Evolutionary conservation across 2,329 filamentous ascomycete species (phyloP).

Genomic region (Hypoxylon sp.): DNA sequence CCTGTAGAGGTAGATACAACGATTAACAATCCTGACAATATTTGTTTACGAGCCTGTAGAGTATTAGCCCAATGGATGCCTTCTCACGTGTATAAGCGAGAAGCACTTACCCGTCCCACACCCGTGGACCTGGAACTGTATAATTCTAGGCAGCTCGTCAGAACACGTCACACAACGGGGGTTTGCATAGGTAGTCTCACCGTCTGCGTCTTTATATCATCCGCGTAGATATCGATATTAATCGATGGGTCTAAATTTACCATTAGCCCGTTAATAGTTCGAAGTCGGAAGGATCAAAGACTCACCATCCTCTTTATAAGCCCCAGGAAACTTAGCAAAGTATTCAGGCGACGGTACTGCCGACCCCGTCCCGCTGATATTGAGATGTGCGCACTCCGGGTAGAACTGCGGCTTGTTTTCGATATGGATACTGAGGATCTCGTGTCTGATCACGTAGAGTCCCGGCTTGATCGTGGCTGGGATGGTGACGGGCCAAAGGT

Average conservation of each 20-base stretch:
- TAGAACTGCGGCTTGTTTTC: conserved; percentile 57
- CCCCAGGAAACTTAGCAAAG: conserved; percentile 49
- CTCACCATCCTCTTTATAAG: conserved; percentile 48
- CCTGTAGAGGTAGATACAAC: background rate
- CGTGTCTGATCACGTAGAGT: conserved; percentile 61
- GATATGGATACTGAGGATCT: conserved; percentile 61
- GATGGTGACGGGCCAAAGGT: conserved; percentile 56
- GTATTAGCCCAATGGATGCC: conserved; percentile 2
- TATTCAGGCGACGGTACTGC: conserved; percentile 44
- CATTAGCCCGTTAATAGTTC: no score
- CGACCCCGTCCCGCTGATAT: conserved; percentile 45
- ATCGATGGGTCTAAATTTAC: conserved; percentile 48
- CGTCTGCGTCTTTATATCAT: conserved; percentile 44
- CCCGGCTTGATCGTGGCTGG: conserved; percentile 55
- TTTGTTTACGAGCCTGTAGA: conserved; percentile 33
- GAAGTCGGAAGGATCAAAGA: background rate
- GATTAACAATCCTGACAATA: conserved; percentile 34
- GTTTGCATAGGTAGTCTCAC: conserved; percentile 38
- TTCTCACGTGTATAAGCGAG: background rate
- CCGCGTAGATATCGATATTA: conserved; percentile 50
- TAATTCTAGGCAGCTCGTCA: conserved; percentile 46
- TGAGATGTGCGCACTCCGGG: conserved; percentile 51
- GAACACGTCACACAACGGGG: background rate
- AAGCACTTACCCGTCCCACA: conserved; percentile 49
- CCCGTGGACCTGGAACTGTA: conserved; percentile 50